Conservation (phyloP, 805 yeast genomes). For the Ogataea kodamae region DNA sequence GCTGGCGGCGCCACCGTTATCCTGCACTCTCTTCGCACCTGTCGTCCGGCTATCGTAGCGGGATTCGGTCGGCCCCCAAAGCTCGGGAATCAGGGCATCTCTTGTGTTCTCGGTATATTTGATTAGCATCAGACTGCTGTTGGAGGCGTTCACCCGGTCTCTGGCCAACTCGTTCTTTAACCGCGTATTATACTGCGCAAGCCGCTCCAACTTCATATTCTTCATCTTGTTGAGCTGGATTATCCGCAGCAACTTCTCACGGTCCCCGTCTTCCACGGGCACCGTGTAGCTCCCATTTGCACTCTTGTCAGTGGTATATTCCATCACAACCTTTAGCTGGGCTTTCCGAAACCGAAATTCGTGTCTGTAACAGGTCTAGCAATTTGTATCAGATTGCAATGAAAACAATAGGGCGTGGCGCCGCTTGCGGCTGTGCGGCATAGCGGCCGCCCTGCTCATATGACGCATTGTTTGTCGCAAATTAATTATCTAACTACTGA, state of each 20-base stretch:
- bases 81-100: conserved; percentile 44
- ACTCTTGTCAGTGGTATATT: not conserved
- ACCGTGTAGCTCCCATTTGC: too few species aligned
- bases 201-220: conserved; percentile 56
- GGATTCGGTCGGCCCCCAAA: conserved; percentile 41
- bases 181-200: conserved; percentile 52
- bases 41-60: conserved; percentile 30
- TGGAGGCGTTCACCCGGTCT: conserved; percentile 62
- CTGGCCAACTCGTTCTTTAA: conserved; percentile 48
- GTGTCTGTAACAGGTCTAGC: not conserved
- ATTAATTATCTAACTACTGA: too few species aligned
- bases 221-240: conserved; percentile 42
- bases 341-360: conserved; percentile 3
- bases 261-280: conserved; percentile 20
- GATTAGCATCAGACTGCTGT: conserved; percentile 49
- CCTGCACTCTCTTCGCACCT: too few species aligned
- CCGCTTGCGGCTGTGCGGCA: conserved; percentile 1
- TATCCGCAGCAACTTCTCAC: conserved; percentile 23
- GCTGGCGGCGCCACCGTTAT: conserved; percentile 12
- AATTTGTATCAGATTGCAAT: conserved; percentile 8
- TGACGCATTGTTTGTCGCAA: too few species aligned
- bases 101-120: conserved; percentile 41
- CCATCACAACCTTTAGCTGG: conserved; percentile 1
- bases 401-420: conserved; percentile 3
- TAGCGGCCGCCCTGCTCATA: too few species aligned